Evolutionary conservation across 129 eudicot genomes (phyloP).

Genomic region (Lactuca sativa): DNA sequence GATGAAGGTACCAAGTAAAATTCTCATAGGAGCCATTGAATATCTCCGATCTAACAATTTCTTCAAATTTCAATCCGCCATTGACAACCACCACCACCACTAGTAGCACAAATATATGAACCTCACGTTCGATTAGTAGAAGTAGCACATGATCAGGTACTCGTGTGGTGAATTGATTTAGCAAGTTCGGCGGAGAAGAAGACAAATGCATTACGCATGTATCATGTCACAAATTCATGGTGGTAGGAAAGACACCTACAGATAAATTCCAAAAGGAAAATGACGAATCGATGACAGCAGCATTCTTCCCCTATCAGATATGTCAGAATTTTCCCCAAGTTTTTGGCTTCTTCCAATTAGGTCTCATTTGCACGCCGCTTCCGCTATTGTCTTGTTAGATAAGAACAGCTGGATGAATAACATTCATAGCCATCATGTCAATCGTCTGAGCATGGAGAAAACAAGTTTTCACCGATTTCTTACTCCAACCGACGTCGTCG

Average conservation of each 20-base stretch:
- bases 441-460: conserved; percentile 1
- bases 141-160: neutral
- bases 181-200: neutral
- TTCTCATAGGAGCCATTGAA: conserved; percentile 4
- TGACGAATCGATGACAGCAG: neutral
- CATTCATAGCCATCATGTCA: neutral
- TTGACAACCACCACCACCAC: neutral
- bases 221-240: neutral
- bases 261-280: conserved; percentile 15
- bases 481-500: neutral
- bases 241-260: neutral
- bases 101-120: neutral
- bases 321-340: neutral
- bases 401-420: neutral
- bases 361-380: neutral
- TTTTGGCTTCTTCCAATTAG: conserved; percentile 18
- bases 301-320: conserved; percentile 5
- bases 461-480: neutral
- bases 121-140: neutral
- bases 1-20: conserved; percentile 12
- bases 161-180: neutral
- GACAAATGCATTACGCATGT: conserved; percentile 16
- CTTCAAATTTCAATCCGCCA: conserved; percentile 1
- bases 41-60: neutral
- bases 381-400: neutral